Conservation (phyloP, 75 land plant genomes). For the Chamaecyparis obtusa region DNA sequence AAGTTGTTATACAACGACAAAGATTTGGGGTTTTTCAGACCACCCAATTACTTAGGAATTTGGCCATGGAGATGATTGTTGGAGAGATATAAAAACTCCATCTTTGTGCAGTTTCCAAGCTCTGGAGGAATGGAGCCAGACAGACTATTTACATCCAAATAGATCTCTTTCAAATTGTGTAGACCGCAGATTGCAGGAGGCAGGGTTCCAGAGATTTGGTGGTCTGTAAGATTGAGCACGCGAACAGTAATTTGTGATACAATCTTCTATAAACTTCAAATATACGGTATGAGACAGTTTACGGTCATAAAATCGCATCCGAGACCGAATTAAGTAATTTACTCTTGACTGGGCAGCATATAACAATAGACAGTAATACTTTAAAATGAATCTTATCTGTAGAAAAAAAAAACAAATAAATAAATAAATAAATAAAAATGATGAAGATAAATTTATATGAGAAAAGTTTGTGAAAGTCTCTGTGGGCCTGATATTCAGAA, state of each 20-base stretch:
- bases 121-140: slow-evolving; percentile 27
- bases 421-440: too few species aligned
- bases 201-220: slow-evolving; percentile 17
- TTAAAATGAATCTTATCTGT: too few species aligned
- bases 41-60: slow-evolving; percentile 28
- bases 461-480: too few species aligned
- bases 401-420: too few species aligned
- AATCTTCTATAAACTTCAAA: too few species aligned
- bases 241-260: neutral
- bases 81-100: slow-evolving; percentile 27
- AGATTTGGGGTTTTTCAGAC: slow-evolving; percentile 7
- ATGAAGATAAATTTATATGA: too few species aligned
- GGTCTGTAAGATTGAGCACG: slow-evolving; percentile 16
- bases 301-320: too few species aligned
- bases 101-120: slow-evolving; percentile 14
- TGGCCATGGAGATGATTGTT: slow-evolving; percentile 33
- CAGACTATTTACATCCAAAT: slow-evolving; percentile 21
- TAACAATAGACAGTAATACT: too few species aligned
- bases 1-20: slow-evolving; percentile 24
- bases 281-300: too few species aligned
- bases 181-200: slow-evolving; percentile 28
- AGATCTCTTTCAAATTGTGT: slow-evolving; percentile 15
- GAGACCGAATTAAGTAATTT: too few species aligned
- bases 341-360: too few species aligned
- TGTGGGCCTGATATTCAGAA: too few species aligned